Conservation (phyloP, 225 moss, liverwort and hornwort species). For the Lunularia cruciata region DNA sequence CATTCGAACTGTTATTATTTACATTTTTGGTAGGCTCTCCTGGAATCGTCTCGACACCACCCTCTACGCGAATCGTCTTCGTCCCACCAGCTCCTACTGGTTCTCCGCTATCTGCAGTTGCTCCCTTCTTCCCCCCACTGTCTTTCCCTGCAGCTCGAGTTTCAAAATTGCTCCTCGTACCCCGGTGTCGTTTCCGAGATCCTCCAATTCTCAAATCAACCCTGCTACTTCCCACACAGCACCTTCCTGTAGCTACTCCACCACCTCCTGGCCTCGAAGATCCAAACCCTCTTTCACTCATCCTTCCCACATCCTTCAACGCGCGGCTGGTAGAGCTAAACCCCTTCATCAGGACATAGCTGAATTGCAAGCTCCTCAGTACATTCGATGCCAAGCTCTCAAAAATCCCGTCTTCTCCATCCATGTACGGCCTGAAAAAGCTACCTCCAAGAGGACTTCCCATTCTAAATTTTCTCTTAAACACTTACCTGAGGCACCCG, state of each 20-base stretch:
- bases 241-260: slow-evolving; percentile 16
- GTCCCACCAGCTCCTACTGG: neutral
- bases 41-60: neutral
- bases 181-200: neutral
- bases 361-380: slow-evolving; percentile 41
- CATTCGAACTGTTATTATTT: neutral
- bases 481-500: no score
- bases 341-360: slow-evolving; percentile 45
- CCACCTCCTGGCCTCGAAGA: neutral
- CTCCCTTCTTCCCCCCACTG: neutral
- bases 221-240: slow-evolving; percentile 4
- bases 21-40: slow-evolving; percentile 20
- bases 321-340: slow-evolving; percentile 36
- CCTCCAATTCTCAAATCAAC: slow-evolving; percentile 5
- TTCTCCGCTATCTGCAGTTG: neutral
- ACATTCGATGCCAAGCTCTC: slow-evolving; percentile 36
- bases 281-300: neutral
- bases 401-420: slow-evolving; percentile 14
- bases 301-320: slow-evolving; percentile 31
- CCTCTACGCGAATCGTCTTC: neutral
- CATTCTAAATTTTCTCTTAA: no score
- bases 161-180: slow-evolving; percentile 3
- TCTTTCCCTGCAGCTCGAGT: slow-evolving; percentile 6
- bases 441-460: slow-evolving; percentile 1
- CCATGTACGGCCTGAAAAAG: slow-evolving; percentile 7